Base-by-base conservation (phyloP, 1,284 basidiomycete species). In the Malassezia pachydermatis region DNA sequence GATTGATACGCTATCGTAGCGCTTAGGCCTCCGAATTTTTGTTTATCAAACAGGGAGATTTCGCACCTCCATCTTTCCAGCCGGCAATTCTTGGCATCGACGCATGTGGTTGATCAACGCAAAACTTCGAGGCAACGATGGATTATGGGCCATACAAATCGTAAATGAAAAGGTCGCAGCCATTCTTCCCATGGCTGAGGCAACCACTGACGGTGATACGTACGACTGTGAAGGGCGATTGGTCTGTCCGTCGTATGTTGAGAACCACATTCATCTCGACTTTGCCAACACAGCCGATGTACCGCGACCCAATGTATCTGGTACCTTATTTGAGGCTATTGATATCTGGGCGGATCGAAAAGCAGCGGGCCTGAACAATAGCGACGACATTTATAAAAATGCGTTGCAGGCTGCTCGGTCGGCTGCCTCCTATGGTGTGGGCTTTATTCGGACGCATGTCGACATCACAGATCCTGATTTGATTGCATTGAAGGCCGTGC, bases 301-400 rank as follows among this genome's bases (percentile, higher is more conserved):
- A n/a, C 38, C 38, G 25, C 38, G 38, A 9, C 24, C 38, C n/a
- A 40, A 40, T 20, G 17, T 29, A 9, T 40, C 38, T 3, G 38
- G 38, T 17, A 40, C 38, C n/a, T 27, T 40, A 4, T 40, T 40
- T 11, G 38, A 40, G 14, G 38, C 38, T 2, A 40, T 40, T 20
- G 38, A 40, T 8, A 40, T 40, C 10, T 40, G 38, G 38, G 38
- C 38, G 9, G 38, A 40, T n/a, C 23, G 38, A 11, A 40, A 40
- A n/a, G 9, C 19, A 13, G 38, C 38, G 29, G 38, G 38, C 6
- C 11, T 40, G 38, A 40, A 40, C 17, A 6, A 40, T 27, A 24
- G 24, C 20, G 38, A 29, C n/a, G 38, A 40, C n/a, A 40, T 40
- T 13, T 27, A 27, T 3, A 24, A 23, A 6, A 40, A 40, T 29